Percentiles rank a stretch among this genome's conserved stretches.
Evolutionary conservation across 306 rosid species (phyloP).

Genomic region (Rosa lucieae): DNA sequence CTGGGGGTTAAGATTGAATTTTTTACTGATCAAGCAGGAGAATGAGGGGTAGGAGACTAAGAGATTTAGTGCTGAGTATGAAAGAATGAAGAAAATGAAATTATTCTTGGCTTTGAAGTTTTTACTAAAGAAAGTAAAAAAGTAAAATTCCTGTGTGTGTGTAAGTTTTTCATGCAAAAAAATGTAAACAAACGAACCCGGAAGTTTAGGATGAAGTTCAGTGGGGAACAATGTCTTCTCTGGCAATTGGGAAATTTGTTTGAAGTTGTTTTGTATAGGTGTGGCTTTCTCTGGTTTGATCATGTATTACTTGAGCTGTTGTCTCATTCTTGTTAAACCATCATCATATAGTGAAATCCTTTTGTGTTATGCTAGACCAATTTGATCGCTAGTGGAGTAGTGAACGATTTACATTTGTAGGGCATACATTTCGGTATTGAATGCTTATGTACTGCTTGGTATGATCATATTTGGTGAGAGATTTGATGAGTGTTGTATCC

Average conservation of each 20-base stretch:
- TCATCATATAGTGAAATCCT: neutral
- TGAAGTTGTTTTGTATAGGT: neutral
- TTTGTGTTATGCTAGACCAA: neutral
- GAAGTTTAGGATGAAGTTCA: neutral
- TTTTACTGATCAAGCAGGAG: neutral
- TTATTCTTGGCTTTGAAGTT: neutral
- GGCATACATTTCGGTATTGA: neutral
- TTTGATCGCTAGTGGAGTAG: neutral
- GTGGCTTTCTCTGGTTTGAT: neutral
- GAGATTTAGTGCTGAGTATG: neutral
- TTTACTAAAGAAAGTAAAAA: neutral
- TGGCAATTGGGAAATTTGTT: too few relatives aligned
- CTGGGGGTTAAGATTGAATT: neutral
- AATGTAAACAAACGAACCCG: neutral
- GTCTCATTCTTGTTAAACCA: neutral
- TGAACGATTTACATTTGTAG: neutral
- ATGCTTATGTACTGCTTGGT: neutral
- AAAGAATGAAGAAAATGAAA: neutral
- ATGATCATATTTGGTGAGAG: neutral
- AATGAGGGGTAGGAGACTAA: neutral
- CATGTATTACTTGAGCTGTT: neutral
- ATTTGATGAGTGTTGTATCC: slow-evolving; percentile 6
- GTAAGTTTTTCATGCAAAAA: neutral
- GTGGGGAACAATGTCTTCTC: neutral
- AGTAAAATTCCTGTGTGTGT: neutral